A percentile compares a stretch with the other conserved stretches of the same genome.
Evolutionary conservation across 768 basidiomycete genomes (phyloP).

Genomic region (Grammothele lineata): DNA sequence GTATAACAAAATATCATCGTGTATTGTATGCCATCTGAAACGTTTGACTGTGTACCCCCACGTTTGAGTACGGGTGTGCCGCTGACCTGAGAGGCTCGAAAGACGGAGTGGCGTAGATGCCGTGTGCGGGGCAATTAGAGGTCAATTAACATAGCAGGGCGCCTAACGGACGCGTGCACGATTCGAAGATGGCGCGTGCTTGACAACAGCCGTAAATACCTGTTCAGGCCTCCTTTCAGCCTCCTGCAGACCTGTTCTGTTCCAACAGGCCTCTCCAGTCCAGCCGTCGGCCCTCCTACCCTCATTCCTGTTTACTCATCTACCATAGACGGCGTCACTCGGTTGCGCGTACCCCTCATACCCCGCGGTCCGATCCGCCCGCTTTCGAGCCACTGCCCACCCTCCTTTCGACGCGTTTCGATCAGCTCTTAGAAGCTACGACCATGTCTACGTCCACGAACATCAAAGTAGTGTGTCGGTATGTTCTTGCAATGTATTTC

Average conservation of each 20-base stretch:
- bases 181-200: slow-evolving; percentile 17
- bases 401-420: slow-evolving; percentile 12
- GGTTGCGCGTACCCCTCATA: slow-evolving; percentile 14
- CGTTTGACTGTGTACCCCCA: neutral
- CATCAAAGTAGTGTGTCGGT: slow-evolving; percentile 99
- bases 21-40: slow-evolving; percentile 7
- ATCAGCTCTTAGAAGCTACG: slow-evolving; percentile 34
- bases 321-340: slow-evolving; percentile 16
- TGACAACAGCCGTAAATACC: slow-evolving; percentile 26
- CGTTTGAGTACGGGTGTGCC: too few species aligned
- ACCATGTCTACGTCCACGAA: slow-evolving; percentile 74
- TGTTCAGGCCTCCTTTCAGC: slow-evolving; percentile 6
- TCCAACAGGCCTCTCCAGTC: slow-evolving; percentile 6
- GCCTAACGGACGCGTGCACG: slow-evolving; percentile 15
- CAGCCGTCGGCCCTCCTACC: slow-evolving; percentile 5
- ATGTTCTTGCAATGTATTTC: slow-evolving; percentile 28
- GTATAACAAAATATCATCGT: slow-evolving; percentile 7
- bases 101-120: too few species aligned
- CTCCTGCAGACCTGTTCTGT: slow-evolving; percentile 3
- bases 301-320: slow-evolving; percentile 10
- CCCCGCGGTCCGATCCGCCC: slow-evolving; percentile 9
- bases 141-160: slow-evolving; percentile 9
- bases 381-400: slow-evolving; percentile 6
- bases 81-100: too few species aligned
- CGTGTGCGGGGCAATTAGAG: neutral